A percentile compares a stretch with the other conserved stretches of the same genome.
These are phyloP conservation scores for Drosera spatulata DNA, from an alignment of 179 eudicot genomes.

Conservation along the genomic window DNA sequence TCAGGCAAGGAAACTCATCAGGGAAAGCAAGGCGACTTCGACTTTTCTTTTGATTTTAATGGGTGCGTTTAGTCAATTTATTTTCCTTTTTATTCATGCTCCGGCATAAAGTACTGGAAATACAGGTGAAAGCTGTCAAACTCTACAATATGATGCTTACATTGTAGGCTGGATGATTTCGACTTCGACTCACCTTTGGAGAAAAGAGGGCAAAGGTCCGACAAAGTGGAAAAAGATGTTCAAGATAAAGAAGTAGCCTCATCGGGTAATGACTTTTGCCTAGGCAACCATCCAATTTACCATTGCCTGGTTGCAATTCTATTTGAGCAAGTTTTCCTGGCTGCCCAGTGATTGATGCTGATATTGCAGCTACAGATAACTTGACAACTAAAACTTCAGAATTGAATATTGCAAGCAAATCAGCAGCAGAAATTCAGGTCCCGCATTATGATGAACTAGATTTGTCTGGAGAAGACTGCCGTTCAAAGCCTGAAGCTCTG, in stretches of 20 bases:
- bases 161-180: conserved; percentile 46
- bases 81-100: conserved; percentile 7
- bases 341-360: conserved; percentile 11
- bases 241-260: no score
- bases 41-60: conserved; percentile 58
- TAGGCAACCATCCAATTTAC: no score
- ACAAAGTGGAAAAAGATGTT: conserved; percentile 10
- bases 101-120: not conserved
- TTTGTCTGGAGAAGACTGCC: conserved; percentile 8
- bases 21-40: conserved; percentile 35
- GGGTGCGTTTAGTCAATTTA: conserved; percentile 33
- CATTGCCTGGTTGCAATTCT: no score
- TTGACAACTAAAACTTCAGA: conserved; percentile 14
- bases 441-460: conserved; percentile 13
- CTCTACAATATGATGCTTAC: not conserved
- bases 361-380: conserved; percentile 16
- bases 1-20: conserved; percentile 26
- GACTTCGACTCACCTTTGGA: conserved; percentile 28
- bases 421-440: conserved; percentile 19
- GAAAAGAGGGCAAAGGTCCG: conserved; percentile 25
- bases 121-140: not conserved
- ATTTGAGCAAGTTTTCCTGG: no score
- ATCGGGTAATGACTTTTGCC: no score
- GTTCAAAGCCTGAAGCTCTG: conserved; percentile 18
- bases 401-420: conserved; percentile 12